phyloP scores from a whole-genome alignment of 768 basidiomycete species.

The Termitomyces eurrhizus region DNA sequence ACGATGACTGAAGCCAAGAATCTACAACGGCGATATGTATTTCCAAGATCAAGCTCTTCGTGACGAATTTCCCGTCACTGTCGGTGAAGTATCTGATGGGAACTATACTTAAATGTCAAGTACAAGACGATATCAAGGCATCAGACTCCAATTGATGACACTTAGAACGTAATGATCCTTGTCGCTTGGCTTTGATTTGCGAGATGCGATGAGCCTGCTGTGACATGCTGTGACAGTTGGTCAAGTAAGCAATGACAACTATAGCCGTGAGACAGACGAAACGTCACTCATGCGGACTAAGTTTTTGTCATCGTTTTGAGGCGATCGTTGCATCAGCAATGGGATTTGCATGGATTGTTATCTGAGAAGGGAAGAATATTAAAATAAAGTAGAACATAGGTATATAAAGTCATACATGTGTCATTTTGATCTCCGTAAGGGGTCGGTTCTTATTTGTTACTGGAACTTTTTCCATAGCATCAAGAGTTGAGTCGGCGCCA shows the following conservation, averaged over 20 bases:
- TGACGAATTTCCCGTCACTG: background rate
- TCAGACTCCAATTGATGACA: background rate
- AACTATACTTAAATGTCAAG: background rate
- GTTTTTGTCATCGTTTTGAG: conserved; percentile 24
- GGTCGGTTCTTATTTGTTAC: conserved; percentile 92
- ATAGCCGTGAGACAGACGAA: background rate
- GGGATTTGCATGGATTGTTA: conserved; percentile 93
- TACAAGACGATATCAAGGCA: background rate
- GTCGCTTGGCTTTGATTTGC: background rate
- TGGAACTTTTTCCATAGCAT: conserved; percentile 89
- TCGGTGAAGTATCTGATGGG: background rate
- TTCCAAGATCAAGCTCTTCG: background rate
- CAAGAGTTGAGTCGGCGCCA: conserved; percentile 89
- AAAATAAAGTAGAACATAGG: conserved; percentile 2
- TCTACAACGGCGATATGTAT: conserved; percentile 1
- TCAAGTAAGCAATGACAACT: background rate
- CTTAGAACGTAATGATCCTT: background rate
- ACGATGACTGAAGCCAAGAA: conserved; percentile 34
- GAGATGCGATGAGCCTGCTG: background rate
- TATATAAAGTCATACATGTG: conserved; percentile 51
- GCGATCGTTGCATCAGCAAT: conserved; percentile 73
- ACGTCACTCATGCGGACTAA: background rate
- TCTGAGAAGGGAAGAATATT: conserved; percentile 32
- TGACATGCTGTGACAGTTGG: background rate
- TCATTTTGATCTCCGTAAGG: conserved; percentile 77